Percentiles rank a stretch among this genome's conserved stretches.
Evolutionary conservation across 2,329 filamentous ascomycete genomes (phyloP).

Genomic region (Sporothrix phasma): DNA sequence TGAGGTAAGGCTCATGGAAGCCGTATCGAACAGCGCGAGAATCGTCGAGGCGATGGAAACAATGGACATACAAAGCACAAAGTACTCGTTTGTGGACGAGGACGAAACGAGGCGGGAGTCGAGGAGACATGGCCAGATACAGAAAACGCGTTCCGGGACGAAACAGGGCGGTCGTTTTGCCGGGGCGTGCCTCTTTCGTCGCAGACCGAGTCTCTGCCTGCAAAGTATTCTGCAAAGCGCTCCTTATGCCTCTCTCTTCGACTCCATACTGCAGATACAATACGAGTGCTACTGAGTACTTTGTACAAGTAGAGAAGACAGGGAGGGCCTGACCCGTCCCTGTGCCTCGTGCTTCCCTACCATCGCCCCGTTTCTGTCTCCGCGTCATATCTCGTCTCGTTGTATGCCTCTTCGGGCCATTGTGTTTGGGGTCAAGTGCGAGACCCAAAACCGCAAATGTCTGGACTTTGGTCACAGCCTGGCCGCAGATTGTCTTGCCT

Average conservation of each 20-base stretch:
- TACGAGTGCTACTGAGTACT: no score
- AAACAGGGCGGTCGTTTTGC: conserved; percentile 7
- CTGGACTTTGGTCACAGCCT: neutral
- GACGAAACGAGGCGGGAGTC: neutral
- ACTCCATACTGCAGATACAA: no score
- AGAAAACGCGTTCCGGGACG: neutral
- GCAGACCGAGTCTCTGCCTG: neutral
- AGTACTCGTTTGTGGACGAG: no score
- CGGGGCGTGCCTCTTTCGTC: neutral
- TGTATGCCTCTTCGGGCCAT: neutral
- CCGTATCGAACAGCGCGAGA: neutral
- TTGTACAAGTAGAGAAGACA: neutral
- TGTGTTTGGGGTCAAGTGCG: neutral
- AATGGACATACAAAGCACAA: neutral
- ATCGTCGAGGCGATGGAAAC: neutral
- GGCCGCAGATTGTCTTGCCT: neutral
- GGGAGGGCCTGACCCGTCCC: neutral
- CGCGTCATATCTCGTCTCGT: neutral
- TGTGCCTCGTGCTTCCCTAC: neutral
- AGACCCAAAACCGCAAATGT: neutral
- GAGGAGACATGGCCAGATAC: neutral
- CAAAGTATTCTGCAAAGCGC: neutral
- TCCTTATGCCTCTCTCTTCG: no score
- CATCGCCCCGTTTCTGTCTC: neutral
- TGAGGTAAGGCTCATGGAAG: neutral